Conservation (phyloP, 495 filamentous ascomycete species). For the Neurospora sp. region DNA sequence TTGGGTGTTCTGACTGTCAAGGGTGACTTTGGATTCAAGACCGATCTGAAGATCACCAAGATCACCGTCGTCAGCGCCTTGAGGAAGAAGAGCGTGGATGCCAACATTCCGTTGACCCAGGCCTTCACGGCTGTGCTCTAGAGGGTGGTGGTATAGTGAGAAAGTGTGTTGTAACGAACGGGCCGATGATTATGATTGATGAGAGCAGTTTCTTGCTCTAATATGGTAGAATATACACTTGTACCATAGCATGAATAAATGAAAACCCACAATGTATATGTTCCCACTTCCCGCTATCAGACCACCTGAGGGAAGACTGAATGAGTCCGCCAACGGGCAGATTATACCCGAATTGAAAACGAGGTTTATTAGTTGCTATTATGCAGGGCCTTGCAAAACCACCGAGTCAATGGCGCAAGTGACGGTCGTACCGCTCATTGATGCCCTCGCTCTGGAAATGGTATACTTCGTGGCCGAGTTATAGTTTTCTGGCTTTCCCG, state of each 20-base stretch:
- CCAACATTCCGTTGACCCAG: conserved; percentile 7
- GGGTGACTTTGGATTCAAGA: conserved; percentile 45
- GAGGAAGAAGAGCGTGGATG: conserved; percentile 2
- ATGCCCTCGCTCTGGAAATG: conserved; percentile 18
- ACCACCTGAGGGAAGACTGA: neutral
- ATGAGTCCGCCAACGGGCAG: neutral
- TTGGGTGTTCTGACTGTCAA: conserved; percentile 38
- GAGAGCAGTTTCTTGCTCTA: neutral
- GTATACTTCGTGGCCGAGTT: conserved; percentile 24
- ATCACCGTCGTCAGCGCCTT: conserved; percentile 45
- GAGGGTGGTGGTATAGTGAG: neutral
- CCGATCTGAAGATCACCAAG: conserved; percentile 41
- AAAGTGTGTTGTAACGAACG: neutral
- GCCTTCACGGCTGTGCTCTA: conserved; percentile 1
- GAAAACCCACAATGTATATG: neutral
- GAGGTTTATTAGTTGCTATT: neutral
- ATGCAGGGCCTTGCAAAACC: conserved; percentile 14
- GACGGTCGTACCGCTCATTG: conserved; percentile 22
- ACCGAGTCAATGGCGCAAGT: conserved; percentile 26
- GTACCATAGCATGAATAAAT: neutral
- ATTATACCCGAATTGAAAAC: neutral
- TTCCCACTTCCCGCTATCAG: neutral
- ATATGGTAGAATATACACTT: neutral
- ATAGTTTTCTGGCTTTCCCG: conserved; percentile 26
- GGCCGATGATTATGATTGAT: neutral